Evolutionary conservation across 805 yeast species (phyloP).

Genomic region (Wickerhamomyces bisporus): DNA sequence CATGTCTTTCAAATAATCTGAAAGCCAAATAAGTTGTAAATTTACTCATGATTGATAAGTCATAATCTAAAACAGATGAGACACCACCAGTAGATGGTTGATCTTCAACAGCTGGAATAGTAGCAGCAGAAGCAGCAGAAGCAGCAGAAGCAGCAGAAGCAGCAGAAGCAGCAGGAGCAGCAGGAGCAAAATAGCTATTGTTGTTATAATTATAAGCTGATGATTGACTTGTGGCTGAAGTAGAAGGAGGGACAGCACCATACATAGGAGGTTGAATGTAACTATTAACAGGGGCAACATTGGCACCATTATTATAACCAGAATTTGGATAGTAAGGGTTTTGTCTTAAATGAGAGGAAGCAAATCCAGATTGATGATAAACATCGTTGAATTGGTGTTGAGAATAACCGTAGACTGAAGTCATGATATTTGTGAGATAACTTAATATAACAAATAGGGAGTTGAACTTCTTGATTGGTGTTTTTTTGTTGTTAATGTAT

Average conservation of each 20-base stretch:
- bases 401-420: not conserved
- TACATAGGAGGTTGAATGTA: too few relatives aligned
- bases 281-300: not conserved
- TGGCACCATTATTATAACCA: not conserved
- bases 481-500: slow-evolving; percentile 11
- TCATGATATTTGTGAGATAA: not conserved
- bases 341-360: not conserved
- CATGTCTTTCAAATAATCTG: slow-evolving; percentile 54
- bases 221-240: slow-evolving; percentile 2
- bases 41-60: slow-evolving; percentile 69
- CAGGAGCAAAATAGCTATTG: too few relatives aligned
- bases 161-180: too few relatives aligned
- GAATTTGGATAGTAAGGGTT: not conserved
- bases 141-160: too few relatives aligned
- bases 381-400: not conserved
- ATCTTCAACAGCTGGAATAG: too few relatives aligned
- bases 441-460: slow-evolving; percentile 1
- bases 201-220: too few relatives aligned
- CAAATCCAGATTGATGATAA: not conserved
- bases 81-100: too few relatives aligned
- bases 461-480: not conserved
- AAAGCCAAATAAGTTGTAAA: slow-evolving; percentile 72
- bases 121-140: slow-evolving; percentile 2
- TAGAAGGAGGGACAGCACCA: too few relatives aligned
- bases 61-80: slow-evolving; percentile 72